phyloP scores from a whole-genome alignment of 306 rosid species.

The Rubus idaeus region DNA sequence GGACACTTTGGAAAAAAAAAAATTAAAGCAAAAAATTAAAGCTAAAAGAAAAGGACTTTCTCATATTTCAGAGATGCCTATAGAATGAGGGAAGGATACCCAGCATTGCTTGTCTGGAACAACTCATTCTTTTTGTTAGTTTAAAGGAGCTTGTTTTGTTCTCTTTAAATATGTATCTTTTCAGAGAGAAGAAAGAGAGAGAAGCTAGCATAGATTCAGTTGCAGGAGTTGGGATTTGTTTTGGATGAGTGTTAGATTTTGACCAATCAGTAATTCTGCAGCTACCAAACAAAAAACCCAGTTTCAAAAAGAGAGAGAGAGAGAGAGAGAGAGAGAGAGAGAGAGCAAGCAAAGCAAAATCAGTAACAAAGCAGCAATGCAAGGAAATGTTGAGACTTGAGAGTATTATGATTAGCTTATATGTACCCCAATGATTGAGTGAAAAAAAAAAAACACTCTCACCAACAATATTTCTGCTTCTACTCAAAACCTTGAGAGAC shows the following conservation, averaged over 20 bases:
- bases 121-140: slow-evolving; percentile 72
- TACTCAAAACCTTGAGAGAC: slow-evolving; percentile 25
- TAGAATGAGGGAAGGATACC: slow-evolving; percentile 56
- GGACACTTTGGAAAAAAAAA: neutral
- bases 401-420: slow-evolving; percentile 38
- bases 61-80: slow-evolving; percentile 76
- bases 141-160: slow-evolving; percentile 61
- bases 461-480: slow-evolving; percentile 31
- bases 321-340: neutral
- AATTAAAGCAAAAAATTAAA: slow-evolving; percentile 42
- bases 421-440: slow-evolving; percentile 54
- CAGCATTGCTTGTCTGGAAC: slow-evolving; percentile 58
- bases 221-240: slow-evolving; percentile 42
- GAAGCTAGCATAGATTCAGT: slow-evolving; percentile 36
- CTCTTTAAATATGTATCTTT: slow-evolving; percentile 37
- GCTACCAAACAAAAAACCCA: slow-evolving; percentile 37
- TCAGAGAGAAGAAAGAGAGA: slow-evolving; percentile 15
- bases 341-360: neutral
- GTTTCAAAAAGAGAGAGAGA: slow-evolving; percentile 31
- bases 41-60: slow-evolving; percentile 73
- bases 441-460: slow-evolving; percentile 16
- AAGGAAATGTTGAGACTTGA: slow-evolving; percentile 16
- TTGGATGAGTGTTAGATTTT: slow-evolving; percentile 37
- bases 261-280: slow-evolving; percentile 29
- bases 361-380: slow-evolving; percentile 1